A percentile compares a stretch with the other conserved stretches of the same genome.
Conservation (phyloP, 805 yeast genomes). For the Candida corydali region DNA sequence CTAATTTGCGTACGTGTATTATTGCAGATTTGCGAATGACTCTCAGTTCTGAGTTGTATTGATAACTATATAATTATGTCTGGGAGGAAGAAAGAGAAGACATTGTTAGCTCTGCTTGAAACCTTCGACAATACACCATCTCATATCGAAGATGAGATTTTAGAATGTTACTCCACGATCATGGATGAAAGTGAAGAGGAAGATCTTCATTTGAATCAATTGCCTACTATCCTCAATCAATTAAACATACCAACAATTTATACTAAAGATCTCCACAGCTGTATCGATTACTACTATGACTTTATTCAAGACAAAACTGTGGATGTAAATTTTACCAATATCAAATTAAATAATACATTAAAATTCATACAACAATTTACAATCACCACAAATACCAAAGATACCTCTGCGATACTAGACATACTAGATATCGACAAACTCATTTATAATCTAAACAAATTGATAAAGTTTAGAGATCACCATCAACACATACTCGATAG, state of each 20-base stretch:
- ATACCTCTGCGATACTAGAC: slow-evolving; percentile 26
- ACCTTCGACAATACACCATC: slow-evolving; percentile 15
- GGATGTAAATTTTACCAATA: slow-evolving; percentile 11
- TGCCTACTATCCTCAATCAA: slow-evolving; percentile 20
- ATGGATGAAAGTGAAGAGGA: slow-evolving; percentile 15
- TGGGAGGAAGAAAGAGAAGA: background rate
- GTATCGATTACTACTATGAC: slow-evolving; percentile 32
- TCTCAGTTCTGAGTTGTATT: too few relatives aligned
- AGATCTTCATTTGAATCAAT: slow-evolving; percentile 25
- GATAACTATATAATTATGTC: slow-evolving; percentile 1
- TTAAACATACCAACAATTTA: slow-evolving; percentile 30
- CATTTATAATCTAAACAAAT: slow-evolving; percentile 20
- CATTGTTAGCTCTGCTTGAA: slow-evolving; percentile 3
- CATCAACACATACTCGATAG: slow-evolving; percentile 21
- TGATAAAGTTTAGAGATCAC: slow-evolving; percentile 31
- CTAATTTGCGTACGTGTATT: too few relatives aligned
- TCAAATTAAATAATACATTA: slow-evolving; percentile 22
- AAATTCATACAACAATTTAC: slow-evolving; percentile 27
- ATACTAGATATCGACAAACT: slow-evolving; percentile 40
- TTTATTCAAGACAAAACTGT: slow-evolving; percentile 11
- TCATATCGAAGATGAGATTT: slow-evolving; percentile 30
- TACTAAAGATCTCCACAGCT: slow-evolving; percentile 25
- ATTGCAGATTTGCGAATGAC: too few relatives aligned
- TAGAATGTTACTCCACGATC: slow-evolving; percentile 25
- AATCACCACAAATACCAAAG: slow-evolving; percentile 16